These are phyloP conservation scores for Arthroderma sp. DNA, from an alignment of 2,329 filamentous ascomycete genomes.

Conservation along the genomic window DNA sequence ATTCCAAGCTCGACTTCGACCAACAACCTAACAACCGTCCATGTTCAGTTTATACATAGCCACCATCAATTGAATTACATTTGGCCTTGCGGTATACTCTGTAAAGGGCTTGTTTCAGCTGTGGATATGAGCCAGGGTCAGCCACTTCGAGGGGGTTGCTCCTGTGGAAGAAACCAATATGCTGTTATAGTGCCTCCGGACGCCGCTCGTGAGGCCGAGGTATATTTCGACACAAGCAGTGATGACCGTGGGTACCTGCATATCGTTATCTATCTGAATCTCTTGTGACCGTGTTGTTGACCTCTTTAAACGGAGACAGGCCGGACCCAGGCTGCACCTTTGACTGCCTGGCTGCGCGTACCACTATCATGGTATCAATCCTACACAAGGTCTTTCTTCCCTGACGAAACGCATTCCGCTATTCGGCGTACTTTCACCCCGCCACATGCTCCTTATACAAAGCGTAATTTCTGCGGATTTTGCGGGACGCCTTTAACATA, in stretches of 20 bases:
- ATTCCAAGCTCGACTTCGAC: no score
- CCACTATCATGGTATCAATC: constrained; percentile 71
- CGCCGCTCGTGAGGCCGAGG: constrained; percentile 45
- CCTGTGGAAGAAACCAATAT: constrained; percentile 77
- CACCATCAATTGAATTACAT: no score
- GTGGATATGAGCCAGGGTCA: constrained; percentile 7
- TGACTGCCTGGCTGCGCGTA: constrained; percentile 71
- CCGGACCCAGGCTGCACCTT: constrained; percentile 53
- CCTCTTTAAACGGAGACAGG: constrained; percentile 27
- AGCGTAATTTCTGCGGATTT: constrained; percentile 79
- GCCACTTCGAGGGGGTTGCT: constrained; percentile 37
- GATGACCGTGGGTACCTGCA: constrained; percentile 52
- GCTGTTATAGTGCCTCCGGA: constrained; percentile 54
- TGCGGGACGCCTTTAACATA: constrained; percentile 76
- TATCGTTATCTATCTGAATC: neutral
- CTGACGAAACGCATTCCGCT: constrained; percentile 57
- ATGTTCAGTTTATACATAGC: no score
- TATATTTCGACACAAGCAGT: constrained; percentile 61
- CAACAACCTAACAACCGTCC: no score
- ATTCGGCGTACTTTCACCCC: constrained; percentile 58
- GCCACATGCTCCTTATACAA: constrained; percentile 42
- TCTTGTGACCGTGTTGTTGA: neutral
- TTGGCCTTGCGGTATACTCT: no score
- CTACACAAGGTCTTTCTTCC: constrained; percentile 59
- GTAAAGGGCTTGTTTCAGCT: no score